A percentile compares a stretch with the other conserved stretches of the same genome.
These are phyloP conservation scores for Malassezia obtusa DNA, from an alignment of 1,284 basidiomycete genomes.

Conservation along the genomic window DNA sequence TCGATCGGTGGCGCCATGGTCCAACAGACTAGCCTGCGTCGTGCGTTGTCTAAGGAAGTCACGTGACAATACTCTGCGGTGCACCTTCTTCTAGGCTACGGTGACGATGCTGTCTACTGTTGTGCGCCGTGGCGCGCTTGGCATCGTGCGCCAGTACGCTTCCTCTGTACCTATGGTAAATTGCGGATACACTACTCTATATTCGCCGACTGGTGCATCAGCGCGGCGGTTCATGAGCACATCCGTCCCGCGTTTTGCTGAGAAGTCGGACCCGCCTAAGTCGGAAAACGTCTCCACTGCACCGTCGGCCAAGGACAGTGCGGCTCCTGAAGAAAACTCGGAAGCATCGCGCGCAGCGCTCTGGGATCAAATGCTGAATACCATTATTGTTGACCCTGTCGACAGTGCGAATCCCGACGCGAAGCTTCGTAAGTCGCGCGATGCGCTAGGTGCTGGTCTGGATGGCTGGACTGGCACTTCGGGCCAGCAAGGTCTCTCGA, in stretches of 20 bases:
- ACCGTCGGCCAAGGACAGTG: not conserved
- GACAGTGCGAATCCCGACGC: not conserved
- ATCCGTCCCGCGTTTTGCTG: not conserved
- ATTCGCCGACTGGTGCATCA: not conserved
- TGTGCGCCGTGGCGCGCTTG: not conserved
- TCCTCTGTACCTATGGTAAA: no score
- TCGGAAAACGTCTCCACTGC: not conserved
- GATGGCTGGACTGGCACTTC: not conserved
- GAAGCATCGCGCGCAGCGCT: slow-evolving; percentile 10
- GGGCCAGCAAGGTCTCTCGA: not conserved
- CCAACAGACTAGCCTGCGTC: not conserved
- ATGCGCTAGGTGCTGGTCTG: not conserved
- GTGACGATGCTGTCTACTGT: slow-evolving; percentile 1
- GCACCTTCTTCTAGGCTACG: not conserved
- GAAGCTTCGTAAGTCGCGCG: not conserved
- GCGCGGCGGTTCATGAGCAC: not conserved
- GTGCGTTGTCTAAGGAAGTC: not conserved
- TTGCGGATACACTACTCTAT: no score
- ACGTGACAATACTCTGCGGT: not conserved
- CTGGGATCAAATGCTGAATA: slow-evolving; percentile 20
- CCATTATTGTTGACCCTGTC: slow-evolving; percentile 15
- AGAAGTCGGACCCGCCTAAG: not conserved
- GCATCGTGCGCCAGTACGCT: not conserved
- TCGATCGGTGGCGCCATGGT: slow-evolving; percentile 16
- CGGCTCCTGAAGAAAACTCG: not conserved